Percentiles rank a stretch among this genome's conserved stretches.
These are phyloP conservation scores for Lotus japonicus DNA, from an alignment of 306 rosid genomes.

Conservation along the genomic window DNA sequence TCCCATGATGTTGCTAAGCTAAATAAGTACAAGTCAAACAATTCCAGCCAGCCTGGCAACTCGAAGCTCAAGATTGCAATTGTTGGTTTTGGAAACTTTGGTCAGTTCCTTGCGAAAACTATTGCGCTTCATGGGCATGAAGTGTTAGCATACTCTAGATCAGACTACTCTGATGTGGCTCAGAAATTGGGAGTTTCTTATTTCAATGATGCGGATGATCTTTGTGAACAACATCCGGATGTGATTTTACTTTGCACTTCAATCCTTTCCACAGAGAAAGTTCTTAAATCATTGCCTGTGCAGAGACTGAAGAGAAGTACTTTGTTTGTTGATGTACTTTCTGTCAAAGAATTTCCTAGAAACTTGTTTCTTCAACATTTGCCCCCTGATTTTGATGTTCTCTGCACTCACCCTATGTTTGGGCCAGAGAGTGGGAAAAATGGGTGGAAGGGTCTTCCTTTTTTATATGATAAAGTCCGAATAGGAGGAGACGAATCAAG, in stretches of 20 bases:
- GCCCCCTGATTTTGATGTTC: slow-evolving; percentile 62
- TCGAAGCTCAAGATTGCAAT: slow-evolving; percentile 67
- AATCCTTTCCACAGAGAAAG: slow-evolving; percentile 73
- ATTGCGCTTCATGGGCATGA: slow-evolving; percentile 61
- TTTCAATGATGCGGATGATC: slow-evolving; percentile 62
- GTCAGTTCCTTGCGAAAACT: slow-evolving; percentile 83
- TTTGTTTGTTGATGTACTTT: slow-evolving; percentile 87
- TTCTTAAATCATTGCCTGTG: slow-evolving; percentile 66
- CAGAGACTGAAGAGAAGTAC: slow-evolving; percentile 78
- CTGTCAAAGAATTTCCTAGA: slow-evolving; percentile 86
- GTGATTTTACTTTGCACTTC: slow-evolving; percentile 84
- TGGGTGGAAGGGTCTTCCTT: slow-evolving; percentile 70
- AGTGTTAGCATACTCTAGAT: slow-evolving; percentile 70
- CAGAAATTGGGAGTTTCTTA: slow-evolving; percentile 49
- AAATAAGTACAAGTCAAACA: slow-evolving; percentile 11
- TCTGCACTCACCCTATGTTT: slow-evolving; percentile 95
- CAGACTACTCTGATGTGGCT: slow-evolving; percentile 65
- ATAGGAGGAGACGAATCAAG: slow-evolving; percentile 50
- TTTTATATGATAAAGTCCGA: slow-evolving; percentile 76
- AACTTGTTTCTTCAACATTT: slow-evolving; percentile 62
- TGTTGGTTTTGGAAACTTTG: slow-evolving; percentile 85
- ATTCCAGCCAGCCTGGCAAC: slow-evolving; percentile 14
- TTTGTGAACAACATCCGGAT: slow-evolving; percentile 90
- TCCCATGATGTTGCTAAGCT: slow-evolving; percentile 12
- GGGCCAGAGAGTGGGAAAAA: slow-evolving; percentile 92